A percentile compares a stretch with the other conserved stretches of the same genome.
Conservation (phyloP, 805 yeast genomes). For the Vanderwaltozyma yarrowii region DNA sequence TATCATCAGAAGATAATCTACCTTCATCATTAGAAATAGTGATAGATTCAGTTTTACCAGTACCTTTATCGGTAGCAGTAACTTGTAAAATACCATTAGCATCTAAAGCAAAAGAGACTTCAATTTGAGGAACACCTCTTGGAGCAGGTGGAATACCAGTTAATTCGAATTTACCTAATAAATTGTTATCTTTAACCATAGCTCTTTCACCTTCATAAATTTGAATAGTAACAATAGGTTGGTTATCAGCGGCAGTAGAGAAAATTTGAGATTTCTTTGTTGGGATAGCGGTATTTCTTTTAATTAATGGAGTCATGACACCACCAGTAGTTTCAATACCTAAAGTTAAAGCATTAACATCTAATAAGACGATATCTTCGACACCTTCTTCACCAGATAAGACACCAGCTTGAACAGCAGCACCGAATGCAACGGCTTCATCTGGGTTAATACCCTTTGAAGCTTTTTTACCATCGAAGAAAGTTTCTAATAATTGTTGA, state of each 20-base stretch:
- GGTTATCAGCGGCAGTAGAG: conserved; percentile 94
- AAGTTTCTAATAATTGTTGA: conserved; percentile 83
- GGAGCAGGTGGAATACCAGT: conserved; percentile 98
- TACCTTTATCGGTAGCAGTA: conserved; percentile 87
- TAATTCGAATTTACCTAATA: conserved; percentile 93
- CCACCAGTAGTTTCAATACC: conserved; percentile 98
- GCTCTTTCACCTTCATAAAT: conserved; percentile 97
- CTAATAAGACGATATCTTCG: conserved; percentile 80
- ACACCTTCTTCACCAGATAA: conserved; percentile 92
- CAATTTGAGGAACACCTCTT: conserved; percentile 98
- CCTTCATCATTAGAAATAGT: conserved; percentile 92
- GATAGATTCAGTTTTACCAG: conserved; percentile 85
- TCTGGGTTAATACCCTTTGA: conserved; percentile 98
- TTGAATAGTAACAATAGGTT: conserved; percentile 88
- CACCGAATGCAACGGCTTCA: conserved; percentile 99
- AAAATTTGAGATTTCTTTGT: conserved; percentile 91
- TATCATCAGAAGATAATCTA: conserved; percentile 85
- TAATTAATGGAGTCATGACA: conserved; percentile 90
- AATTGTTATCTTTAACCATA: conserved; percentile 85
- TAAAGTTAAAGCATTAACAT: conserved; percentile 86
- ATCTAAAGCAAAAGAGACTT: conserved; percentile 93
- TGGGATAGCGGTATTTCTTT: conserved; percentile 93
- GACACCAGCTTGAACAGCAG: conserved; percentile 98
- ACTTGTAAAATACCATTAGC: conserved; percentile 97
- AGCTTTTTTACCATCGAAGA: conserved; percentile 89